These are phyloP conservation scores for Calonectria ilicicola DNA, from an alignment of 2,329 filamentous ascomycete species.

Conservation along the genomic window DNA sequence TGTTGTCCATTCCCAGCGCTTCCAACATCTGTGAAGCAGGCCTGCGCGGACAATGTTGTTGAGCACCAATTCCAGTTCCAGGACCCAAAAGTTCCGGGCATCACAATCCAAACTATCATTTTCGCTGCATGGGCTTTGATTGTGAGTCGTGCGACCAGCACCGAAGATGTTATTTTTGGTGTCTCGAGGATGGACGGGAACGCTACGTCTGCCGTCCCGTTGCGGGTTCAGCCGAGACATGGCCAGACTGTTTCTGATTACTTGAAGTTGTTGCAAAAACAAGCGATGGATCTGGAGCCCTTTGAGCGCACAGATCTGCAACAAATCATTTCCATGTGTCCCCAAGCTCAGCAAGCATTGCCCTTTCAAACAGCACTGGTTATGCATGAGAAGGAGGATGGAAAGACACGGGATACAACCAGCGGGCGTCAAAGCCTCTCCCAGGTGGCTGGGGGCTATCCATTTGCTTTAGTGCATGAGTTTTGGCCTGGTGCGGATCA, in stretches of 20 bases:
- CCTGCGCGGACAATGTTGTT: not conserved
- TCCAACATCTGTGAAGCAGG: conserved; percentile 5
- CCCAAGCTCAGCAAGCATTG: not conserved
- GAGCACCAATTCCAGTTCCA: not conserved
- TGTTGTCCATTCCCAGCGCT: conserved; percentile 10
- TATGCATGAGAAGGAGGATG: not conserved
- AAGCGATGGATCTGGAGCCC: conserved; percentile 16
- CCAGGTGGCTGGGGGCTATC: not conserved
- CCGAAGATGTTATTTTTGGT: conserved; percentile 41
- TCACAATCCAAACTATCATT: conserved; percentile 30
- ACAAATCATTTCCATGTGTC: not conserved
- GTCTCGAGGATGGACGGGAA: conserved; percentile 36
- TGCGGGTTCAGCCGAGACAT: conserved; percentile 41
- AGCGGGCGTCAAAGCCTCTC: too few species aligned
- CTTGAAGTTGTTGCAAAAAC: conserved; percentile 47
- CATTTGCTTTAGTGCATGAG: conserved; percentile 10
- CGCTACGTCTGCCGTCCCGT: conserved; percentile 29
- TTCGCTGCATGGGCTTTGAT: conserved; percentile 45
- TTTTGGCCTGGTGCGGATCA: not conserved
- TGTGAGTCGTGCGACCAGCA: conserved; percentile 26
- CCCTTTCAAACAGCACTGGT: conserved; percentile 25
- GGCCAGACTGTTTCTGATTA: conserved; percentile 49
- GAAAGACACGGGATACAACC: not conserved
- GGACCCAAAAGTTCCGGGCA: not conserved
- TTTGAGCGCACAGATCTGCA: conserved; percentile 22